Percentiles rank a stretch among this genome's conserved stretches.
Conservation (phyloP, 2,329 filamentous ascomycete species). For the Colletotrichum sp. region DNA sequence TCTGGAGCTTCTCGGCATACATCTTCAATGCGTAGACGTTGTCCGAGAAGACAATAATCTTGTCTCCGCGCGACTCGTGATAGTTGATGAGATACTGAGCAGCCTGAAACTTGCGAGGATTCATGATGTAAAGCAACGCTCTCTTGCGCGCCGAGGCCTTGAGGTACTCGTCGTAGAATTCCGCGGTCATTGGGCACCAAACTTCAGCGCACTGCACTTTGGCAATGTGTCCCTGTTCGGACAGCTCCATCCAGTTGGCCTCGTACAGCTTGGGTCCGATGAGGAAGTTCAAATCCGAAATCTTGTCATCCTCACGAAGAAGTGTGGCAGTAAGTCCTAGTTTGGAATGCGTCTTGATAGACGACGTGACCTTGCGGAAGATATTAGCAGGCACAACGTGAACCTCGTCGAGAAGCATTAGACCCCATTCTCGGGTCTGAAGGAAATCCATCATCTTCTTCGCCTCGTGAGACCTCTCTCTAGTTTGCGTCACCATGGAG, state of each 20-base stretch:
- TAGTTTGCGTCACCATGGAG: conserved; percentile 95
- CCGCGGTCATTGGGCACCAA: conserved; percentile 98
- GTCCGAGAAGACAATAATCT: conserved; percentile 98
- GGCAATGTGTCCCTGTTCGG: conserved; percentile 95
- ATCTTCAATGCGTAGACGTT: conserved; percentile 91
- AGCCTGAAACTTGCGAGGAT: conserved; percentile 94
- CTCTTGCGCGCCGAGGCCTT: conserved; percentile 61
- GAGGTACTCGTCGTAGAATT: conserved; percentile 96
- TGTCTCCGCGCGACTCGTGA: conserved; percentile 92
- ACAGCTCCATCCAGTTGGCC: conserved; percentile 99
- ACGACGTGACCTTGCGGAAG: conserved; percentile 91
- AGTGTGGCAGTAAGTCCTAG: conserved; percentile 93
- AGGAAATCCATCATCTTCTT: conserved; percentile 98
- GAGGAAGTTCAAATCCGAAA: conserved; percentile 94
- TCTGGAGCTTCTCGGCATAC: conserved; percentile 83
- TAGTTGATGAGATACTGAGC: conserved; percentile 99
- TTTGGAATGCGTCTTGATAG: conserved; percentile 94
- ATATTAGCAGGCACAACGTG: conserved; percentile 97
- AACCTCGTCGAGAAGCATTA: conserved; percentile 97
- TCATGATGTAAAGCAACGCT: conserved; percentile 86
- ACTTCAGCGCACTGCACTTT: conserved; percentile 98
- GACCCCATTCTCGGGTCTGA: conserved; percentile 87
- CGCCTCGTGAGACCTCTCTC: conserved; percentile 87
- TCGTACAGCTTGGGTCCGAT: conserved; percentile 98
- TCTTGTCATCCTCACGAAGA: conserved; percentile 97